Evolutionary conservation across 495 filamentous ascomycete genomes (phyloP).

Genomic region (Aspergillus taichungensis): DNA sequence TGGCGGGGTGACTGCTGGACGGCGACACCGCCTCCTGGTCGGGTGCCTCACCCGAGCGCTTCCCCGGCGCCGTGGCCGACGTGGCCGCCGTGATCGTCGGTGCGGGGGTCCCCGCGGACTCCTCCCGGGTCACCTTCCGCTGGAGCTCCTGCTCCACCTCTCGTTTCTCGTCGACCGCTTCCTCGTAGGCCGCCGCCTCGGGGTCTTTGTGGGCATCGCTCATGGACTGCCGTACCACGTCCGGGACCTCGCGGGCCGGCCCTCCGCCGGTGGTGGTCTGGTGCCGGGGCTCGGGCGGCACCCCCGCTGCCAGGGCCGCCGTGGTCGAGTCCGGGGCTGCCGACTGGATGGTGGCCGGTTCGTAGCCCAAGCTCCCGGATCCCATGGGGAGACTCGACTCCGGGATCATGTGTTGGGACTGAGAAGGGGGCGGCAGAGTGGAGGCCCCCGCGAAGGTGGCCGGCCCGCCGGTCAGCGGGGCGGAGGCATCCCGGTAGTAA

Average conservation of each 20-base stretch:
- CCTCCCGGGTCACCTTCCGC: constrained; percentile 40
- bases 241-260: constrained; percentile 52
- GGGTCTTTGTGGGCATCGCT: constrained; percentile 52
- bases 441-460: not conserved
- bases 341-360: constrained; percentile 56
- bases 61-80: constrained; percentile 31
- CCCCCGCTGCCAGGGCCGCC: constrained; percentile 57
- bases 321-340: constrained; percentile 64
- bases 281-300: constrained; percentile 54
- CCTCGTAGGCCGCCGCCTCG: constrained; percentile 60
- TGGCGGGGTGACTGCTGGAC: constrained; percentile 27
- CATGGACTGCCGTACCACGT: constrained; percentile 65
- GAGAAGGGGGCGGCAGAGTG: constrained; percentile 52
- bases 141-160: constrained; percentile 62
- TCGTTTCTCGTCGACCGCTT: constrained; percentile 69
- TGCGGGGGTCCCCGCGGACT: constrained; percentile 44
- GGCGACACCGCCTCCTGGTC: constrained; percentile 38
- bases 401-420: constrained; percentile 61
- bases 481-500: constrained; percentile 65
- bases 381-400: constrained; percentile 78
- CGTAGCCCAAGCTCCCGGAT: constrained; percentile 10
- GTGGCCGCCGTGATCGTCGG: constrained; percentile 41
- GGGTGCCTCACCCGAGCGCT: constrained; percentile 6
- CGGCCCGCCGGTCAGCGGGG: constrained; percentile 15
- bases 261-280: constrained; percentile 40